Conservation (phyloP, 768 basidiomycete genomes). For the Hericium coralloides region DNA sequence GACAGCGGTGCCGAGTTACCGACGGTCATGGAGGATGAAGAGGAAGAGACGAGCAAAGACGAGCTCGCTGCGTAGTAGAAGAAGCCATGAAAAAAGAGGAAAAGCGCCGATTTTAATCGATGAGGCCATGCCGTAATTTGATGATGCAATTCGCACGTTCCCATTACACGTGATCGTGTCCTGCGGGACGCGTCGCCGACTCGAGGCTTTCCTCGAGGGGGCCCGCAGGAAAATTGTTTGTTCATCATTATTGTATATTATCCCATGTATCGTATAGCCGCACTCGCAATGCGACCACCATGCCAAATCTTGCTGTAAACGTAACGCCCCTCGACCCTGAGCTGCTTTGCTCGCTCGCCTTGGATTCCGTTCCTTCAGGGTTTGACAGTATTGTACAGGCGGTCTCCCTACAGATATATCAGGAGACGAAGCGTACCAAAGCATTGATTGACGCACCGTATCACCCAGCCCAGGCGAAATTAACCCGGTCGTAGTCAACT, state of each 20-base stretch:
- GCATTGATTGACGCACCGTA: conserved; percentile 43
- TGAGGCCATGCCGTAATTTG: not conserved
- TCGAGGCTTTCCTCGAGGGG: no score
- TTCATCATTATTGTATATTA: no score
- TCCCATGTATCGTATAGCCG: no score
- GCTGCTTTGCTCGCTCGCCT: no score
- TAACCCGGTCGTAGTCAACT: conserved; percentile 65
- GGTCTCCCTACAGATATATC: conserved; percentile 54
- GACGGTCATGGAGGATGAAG: conserved; percentile 15
- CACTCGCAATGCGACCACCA: no score
- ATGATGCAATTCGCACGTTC: not conserved
- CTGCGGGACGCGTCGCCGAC: no score
- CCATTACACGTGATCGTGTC: not conserved
- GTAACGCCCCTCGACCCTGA: no score
- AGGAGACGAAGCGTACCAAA: not conserved
- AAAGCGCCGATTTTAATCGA: not conserved
- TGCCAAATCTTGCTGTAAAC: no score
- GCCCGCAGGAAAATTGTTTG: no score
- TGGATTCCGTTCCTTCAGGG: not conserved
- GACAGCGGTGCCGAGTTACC: conserved; percentile 22
- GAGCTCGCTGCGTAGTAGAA: not conserved
- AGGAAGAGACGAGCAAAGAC: not conserved
- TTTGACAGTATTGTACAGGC: conserved; percentile 60
- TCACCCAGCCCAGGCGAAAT: conserved; percentile 91
- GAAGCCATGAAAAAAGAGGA: not conserved